phyloP scores from a whole-genome alignment of 257 asterid species.

The Fraxinus cuspidata region DNA sequence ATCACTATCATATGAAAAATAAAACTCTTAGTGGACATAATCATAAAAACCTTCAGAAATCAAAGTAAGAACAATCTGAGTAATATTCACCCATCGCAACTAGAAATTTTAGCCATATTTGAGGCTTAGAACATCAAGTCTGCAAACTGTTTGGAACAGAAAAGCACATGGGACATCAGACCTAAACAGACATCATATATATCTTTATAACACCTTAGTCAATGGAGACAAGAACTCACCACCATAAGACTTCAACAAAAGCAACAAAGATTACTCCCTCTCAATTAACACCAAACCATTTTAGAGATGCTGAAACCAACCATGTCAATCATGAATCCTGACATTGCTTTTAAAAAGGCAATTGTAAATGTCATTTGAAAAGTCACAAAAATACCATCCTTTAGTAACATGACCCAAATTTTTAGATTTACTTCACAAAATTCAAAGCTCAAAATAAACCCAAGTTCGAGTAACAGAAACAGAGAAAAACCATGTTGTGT shows the following conservation, averaged over 20 bases:
- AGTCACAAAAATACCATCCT: neutral
- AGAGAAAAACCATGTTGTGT: too few relatives aligned
- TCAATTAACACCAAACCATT: slow-evolving; percentile 1
- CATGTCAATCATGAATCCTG: neutral
- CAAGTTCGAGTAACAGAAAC: too few relatives aligned
- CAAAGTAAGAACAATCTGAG: slow-evolving; percentile 9
- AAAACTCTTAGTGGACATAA: neutral
- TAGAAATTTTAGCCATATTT: neutral
- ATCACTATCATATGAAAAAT: neutral
- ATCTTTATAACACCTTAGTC: neutral
- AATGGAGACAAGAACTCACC: neutral
- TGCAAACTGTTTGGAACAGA: neutral
- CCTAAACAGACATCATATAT: neutral
- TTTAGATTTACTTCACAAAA: neutral
- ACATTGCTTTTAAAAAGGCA: neutral
- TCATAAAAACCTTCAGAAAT: neutral
- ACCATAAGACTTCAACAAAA: neutral
- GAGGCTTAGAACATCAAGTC: neutral
- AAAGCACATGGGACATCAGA: neutral
- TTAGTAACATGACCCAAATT: neutral
- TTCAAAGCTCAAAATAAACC: neutral
- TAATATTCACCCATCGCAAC: neutral
- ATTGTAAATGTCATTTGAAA: neutral
- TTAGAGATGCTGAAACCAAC: neutral
- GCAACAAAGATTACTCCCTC: neutral